Base-by-base conservation (phyloP, 257 asterid species). In the Penstemon davidsonii region DNA sequence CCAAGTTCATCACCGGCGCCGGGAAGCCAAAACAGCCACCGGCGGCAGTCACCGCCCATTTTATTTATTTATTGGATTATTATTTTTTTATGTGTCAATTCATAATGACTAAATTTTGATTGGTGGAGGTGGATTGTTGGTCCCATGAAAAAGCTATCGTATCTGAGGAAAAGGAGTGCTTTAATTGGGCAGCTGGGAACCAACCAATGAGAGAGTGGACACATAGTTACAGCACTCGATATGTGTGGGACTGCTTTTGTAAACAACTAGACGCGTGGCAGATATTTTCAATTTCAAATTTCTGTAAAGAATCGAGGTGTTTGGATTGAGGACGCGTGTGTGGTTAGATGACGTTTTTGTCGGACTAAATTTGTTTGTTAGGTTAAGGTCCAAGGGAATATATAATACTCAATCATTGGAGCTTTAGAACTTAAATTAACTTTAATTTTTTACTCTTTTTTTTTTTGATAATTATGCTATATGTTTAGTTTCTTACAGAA, bases 211-310 rank as follows among this genome's bases (percentile, higher is more conserved):
- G 44, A 68, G 5, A 1, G 3, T 2, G 49, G 71, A 77, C 89
- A 84, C 86, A 81, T 76, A 58, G 42, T 54, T 41, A 55, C 1
- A 42, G 72, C 85, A 64, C 75, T 79, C 51, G 77, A 63, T 68
- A 72, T 4, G 40, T 64, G 86, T 78, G 88, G 85, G 74, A 47
- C 67, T 65, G 58, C 80, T 77, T 79, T 81, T 65, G 70, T 66
- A 66, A 68, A 10, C 18, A 37, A 60, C 43, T 36, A 8, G 71
- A 64, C 80, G 78, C 79, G 84, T 79, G 81, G 60, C 76, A n/a
- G 4, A 8, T 50, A 55, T 4, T 8, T 44, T 3, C 4, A 33
- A 41, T 36, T 42, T 33, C 18, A 18, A 55, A 55, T 42, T 43
- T 44, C 12, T 47, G 51, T 43, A 55, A 5, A n/a, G 47, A 13